Percentiles rank a stretch among this genome's conserved stretches.
Conservation (phyloP, 805 yeast species). For the Aciculoconidium aculeatum region DNA sequence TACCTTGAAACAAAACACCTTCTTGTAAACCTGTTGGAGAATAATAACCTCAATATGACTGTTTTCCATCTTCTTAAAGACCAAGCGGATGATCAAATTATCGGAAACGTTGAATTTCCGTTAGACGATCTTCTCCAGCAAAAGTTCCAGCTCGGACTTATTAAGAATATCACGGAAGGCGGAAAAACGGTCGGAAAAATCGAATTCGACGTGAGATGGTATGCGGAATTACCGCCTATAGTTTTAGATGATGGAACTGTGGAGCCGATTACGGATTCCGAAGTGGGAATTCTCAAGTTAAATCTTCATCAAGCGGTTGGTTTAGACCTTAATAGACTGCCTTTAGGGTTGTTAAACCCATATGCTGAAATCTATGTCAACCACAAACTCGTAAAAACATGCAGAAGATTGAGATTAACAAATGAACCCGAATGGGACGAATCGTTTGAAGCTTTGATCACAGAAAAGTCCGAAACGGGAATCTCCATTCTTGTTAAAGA, state of each 20-base stretch:
- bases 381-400: constrained; percentile 46
- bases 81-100: constrained; percentile 47
- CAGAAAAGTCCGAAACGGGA: constrained; percentile 52
- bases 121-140: constrained; percentile 57
- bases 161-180: constrained; percentile 40
- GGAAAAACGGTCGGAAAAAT: constrained; percentile 55
- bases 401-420: constrained; percentile 58
- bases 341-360: constrained; percentile 50
- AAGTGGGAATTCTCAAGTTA: constrained; percentile 67
- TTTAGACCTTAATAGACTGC: constrained; percentile 50
- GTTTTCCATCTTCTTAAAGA: constrained; percentile 49
- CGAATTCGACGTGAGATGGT: constrained; percentile 51
- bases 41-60: constrained; percentile 46
- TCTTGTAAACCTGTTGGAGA: constrained; percentile 51
- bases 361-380: constrained; percentile 63
- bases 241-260: constrained; percentile 45
- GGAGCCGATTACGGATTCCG: constrained; percentile 50
- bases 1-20: constrained; percentile 64
- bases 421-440: constrained; percentile 75
- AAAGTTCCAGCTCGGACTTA: constrained; percentile 36
- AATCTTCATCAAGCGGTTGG: constrained; percentile 54
- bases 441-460: constrained; percentile 53
- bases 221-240: constrained; percentile 41
- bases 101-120: constrained; percentile 46
- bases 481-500: constrained; percentile 58